Base-by-base conservation (phyloP, 208 protist species). In the Sergeia podlipaevii region DNA sequence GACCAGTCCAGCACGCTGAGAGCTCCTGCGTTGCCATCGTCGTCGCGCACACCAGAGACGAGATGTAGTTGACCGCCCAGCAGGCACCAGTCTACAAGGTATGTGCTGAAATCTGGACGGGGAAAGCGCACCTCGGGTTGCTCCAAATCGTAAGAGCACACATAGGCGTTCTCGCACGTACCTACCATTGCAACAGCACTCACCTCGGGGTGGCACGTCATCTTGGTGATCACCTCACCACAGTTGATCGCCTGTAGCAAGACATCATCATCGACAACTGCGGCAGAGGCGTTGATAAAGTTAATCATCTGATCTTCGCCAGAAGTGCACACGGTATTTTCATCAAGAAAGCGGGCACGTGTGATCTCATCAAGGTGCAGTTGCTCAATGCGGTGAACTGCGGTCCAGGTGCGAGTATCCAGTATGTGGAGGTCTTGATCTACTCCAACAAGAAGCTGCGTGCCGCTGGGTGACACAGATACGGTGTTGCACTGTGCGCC, bases 251-350 rank as follows among this genome's bases (percentile, higher is more conserved):
- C 78, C 49, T 85, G 76, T 18, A 89, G 65, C 2, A 95, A 56
- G 3, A 88, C 70, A 45, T 95, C 83, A 36, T 90, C 76, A n/a
- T 95, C 87, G 11, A 58, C 23, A n/a, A 79, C 77, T 10, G 62
- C 52, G 17, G 70, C 63, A 1, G 72, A 43, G 5, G 70, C 47
- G 52, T 60, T 66, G 29, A 89, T 64, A 47, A 91, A 86, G 64
- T 91, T 91, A 30, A 95, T 78, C 87, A 95, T 95, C 50, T 89
- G 84, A 41, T 95, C 87, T 47, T 95, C 87, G 3, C 83, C 78
- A 3, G 78, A 74, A 3, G 81, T 87, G 76, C 87, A 95, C 24
- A 91, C 62, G 7, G 78, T 54, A 8, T 63, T 29, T 27, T 82
- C 66, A 26, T 78, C 68, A 10, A 89, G 23, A 52, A 88, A 91